Conservation (phyloP, 1,284 basidiomycete genomes). For the Mycena sp. region DNA sequence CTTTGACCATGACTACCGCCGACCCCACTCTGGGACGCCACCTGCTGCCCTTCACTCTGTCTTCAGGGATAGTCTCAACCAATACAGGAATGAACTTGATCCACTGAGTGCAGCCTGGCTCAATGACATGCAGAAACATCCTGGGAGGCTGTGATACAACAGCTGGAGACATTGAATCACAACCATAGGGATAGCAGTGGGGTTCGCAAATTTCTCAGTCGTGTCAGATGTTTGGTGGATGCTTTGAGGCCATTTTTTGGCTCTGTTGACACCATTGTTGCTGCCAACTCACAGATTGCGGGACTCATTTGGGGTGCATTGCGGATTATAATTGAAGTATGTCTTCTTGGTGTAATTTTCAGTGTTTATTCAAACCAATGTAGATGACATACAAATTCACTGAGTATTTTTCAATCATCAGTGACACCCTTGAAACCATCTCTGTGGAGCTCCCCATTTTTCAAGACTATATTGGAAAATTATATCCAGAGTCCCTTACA, state of each 20-base stretch:
- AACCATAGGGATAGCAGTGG: slow-evolving; percentile 12
- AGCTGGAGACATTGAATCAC: slow-evolving; percentile 15
- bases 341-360: background rate
- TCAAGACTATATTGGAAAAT: slow-evolving; percentile 15
- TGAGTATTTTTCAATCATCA: slow-evolving; percentile 15
- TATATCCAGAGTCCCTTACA: slow-evolving; percentile 12
- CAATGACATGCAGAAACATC: background rate
- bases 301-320: slow-evolving; percentile 18
- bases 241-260: slow-evolving; percentile 14
- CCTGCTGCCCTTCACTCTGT: background rate
- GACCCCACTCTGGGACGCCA: background rate
- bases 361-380: too few relatives aligned
- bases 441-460: slow-evolving; percentile 22
- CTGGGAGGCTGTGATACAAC: slow-evolving; percentile 8
- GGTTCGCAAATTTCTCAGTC: slow-evolving; percentile 14
- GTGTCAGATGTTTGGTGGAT: slow-evolving; percentile 14
- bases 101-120: slow-evolving; percentile 12
- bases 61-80: background rate
- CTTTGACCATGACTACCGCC: too few relatives aligned
- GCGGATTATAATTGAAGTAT: slow-evolving; percentile 10
- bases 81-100: slow-evolving; percentile 2
- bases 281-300: background rate
- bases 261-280: slow-evolving; percentile 1
- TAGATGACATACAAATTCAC: slow-evolving; percentile 21
- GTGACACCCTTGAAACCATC: slow-evolving; percentile 21